Conservation (phyloP, 768 basidiomycete species). For the Tulasnella sp. region DNA sequence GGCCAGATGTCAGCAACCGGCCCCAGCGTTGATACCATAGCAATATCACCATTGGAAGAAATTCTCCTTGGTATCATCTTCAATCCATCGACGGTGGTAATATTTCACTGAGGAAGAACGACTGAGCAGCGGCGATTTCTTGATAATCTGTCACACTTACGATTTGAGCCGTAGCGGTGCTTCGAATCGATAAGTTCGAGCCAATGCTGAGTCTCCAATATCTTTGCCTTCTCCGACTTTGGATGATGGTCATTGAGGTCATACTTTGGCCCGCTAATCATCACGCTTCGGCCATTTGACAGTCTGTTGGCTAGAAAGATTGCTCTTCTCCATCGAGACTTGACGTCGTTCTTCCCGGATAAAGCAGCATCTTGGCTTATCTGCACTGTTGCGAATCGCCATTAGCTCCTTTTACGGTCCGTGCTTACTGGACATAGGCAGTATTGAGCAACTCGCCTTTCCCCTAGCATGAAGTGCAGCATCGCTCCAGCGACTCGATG, state of each 20-base stretch:
- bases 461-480: constrained; percentile 42
- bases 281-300: constrained; percentile 46
- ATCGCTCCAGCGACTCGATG: constrained; percentile 39
- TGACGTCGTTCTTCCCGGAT: constrained; percentile 47
- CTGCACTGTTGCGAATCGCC: constrained; percentile 4
- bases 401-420: background rate
- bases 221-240: constrained; percentile 38
- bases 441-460: constrained; percentile 36
- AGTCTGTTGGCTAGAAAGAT: constrained; percentile 45
- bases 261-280: constrained; percentile 38
- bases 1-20: background rate
- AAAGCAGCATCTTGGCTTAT: constrained; percentile 45
- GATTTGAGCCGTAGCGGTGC: constrained; percentile 61
- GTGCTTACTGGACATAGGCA: background rate
- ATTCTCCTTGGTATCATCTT: constrained; percentile 58
- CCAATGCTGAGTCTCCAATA: constrained; percentile 60
- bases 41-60: constrained; percentile 58
- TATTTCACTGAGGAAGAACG: constrained; percentile 41
- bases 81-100: constrained; percentile 59
- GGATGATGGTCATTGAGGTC: constrained; percentile 33
- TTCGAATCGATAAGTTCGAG: constrained; percentile 61
- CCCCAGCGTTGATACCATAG: no score
- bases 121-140: background rate
- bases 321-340: constrained; percentile 50
- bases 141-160: constrained; percentile 37